These are phyloP conservation scores for Stipa capillata DNA, from an alignment of 176 grass and related monocot genomes.

Conservation along the genomic window DNA sequence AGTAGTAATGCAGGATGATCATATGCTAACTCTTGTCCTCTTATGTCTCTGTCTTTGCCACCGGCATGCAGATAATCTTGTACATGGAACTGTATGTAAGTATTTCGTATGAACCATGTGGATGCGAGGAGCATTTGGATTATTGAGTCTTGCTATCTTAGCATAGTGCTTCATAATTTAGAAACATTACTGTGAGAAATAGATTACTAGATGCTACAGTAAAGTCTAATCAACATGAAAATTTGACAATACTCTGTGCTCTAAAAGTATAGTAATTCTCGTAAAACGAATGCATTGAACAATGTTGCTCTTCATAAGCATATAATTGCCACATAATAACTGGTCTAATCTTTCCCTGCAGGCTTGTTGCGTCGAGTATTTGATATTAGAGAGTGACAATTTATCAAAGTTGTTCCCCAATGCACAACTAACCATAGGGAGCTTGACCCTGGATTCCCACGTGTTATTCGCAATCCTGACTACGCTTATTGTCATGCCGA, in stretches of 20 bases:
- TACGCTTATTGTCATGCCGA: conserved; percentile 50
- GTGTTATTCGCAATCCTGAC: conserved; percentile 56
- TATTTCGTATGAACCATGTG: not conserved
- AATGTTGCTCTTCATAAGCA: not conserved
- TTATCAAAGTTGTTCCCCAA: conserved; percentile 58
- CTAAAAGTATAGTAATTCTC: not conserved
- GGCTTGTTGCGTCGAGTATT: conserved; percentile 65
- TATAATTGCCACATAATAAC: not conserved
- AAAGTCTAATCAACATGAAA: not conserved
- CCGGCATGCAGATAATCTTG: conserved; percentile 41
- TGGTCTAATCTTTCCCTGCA: not conserved
- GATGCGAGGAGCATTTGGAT: too few species aligned
- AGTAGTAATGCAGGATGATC: not conserved
- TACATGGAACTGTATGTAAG: conserved; percentile 84
- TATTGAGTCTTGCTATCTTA: not conserved
- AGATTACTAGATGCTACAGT: not conserved
- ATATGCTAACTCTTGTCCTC: not conserved
- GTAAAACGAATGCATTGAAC: not conserved
- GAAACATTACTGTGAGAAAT: not conserved
- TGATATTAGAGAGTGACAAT: conserved; percentile 62
- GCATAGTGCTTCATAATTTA: not conserved
- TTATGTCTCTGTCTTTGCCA: not conserved
- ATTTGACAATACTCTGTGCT: not conserved
- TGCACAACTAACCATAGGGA: conserved; percentile 36
- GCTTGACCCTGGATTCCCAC: conserved; percentile 24